Base-by-base conservation (phyloP, 2,329 filamentous ascomycete genomes). In the Bertia moriformis region DNA sequence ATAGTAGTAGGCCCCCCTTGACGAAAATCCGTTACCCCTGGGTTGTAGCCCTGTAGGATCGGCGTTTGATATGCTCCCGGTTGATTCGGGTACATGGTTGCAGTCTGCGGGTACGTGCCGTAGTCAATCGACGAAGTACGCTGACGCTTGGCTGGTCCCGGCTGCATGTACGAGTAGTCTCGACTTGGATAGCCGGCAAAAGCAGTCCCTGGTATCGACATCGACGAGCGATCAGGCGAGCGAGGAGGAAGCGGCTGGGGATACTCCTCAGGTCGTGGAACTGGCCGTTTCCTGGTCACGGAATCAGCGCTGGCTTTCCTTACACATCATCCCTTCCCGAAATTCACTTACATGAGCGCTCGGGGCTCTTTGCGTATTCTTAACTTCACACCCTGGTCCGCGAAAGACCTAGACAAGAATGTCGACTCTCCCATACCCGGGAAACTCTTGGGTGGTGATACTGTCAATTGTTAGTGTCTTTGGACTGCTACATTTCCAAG, bases 331-430 rank as follows among this genome's bases (percentile, higher is more conserved):
- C n/a, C n/a, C n/a, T n/a, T n/a, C n/a, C n/a, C n/a, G n/a, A 27
- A 7, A 27, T 27, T 10, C 12, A 35, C 15, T 35, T 10, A 10
- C 32, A 35, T 13, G 15, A 10, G 10, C 15, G 69, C 69, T 41
- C 83, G 69, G 35, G 83, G 81, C 56, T 93, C 86, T 54, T 93
- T 93, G 40, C 86, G 75, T 37, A 93, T 68, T 39, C 86, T 71
- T 20, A 94, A 63, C 39, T 85, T 78, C 13, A 93, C 83, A 5
- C 87, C 87, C 54, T 93, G 86, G 49, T 93, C 86, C 45, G 82
- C 83, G 56, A 94, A 89, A 0, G 81, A 78, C 39, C 84, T 71
- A 1, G 86, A 91, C 33, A 93, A 61, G 47, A 78, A 76, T 0
- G 85, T 91, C 2, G 85, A 93, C 55, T 89, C 83, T 36, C 73